These are phyloP conservation scores for Colletotrichum sp. DNA, from an alignment of 2,329 filamentous ascomycete genomes.

Conservation along the genomic window DNA sequence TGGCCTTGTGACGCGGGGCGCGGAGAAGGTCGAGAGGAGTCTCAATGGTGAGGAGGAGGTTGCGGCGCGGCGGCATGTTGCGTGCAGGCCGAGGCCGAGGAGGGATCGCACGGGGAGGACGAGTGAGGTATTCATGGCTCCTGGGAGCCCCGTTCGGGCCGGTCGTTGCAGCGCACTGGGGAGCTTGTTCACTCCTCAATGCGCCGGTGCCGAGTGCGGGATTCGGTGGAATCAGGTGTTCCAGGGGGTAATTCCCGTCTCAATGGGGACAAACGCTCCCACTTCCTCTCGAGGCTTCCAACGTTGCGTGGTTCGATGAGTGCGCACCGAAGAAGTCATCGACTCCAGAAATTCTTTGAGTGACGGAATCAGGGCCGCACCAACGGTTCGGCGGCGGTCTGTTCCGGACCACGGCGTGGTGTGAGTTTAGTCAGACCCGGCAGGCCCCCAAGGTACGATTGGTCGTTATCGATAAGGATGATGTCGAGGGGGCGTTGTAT, in stretches of 20 bases:
- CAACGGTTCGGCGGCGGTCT: not conserved
- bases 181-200: conserved; percentile 8
- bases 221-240: not conserved
- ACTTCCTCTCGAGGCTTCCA: not conserved
- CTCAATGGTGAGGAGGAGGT: not conserved
- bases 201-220: not conserved
- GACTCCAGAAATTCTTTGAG: conserved; percentile 3
- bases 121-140: conserved; percentile 21
- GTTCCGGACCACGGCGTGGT: not conserved
- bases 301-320: not conserved
- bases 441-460: not conserved
- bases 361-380: not conserved
- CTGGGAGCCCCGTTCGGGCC: not conserved
- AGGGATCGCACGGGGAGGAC: conserved; percentile 16
- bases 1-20: not conserved
- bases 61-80: not conserved
- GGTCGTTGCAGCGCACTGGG: conserved; percentile 8
- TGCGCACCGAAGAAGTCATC: not conserved
- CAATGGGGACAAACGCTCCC: not conserved
- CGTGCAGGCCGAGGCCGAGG: conserved; percentile 11
- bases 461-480: not conserved
- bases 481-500: not conserved
- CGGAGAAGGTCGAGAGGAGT: conserved; percentile 3
- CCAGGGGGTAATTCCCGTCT: not conserved
- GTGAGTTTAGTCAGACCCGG: not conserved